Base-by-base conservation (phyloP, 768 basidiomycete genomes). In the Fomitopsis pulvina region DNA sequence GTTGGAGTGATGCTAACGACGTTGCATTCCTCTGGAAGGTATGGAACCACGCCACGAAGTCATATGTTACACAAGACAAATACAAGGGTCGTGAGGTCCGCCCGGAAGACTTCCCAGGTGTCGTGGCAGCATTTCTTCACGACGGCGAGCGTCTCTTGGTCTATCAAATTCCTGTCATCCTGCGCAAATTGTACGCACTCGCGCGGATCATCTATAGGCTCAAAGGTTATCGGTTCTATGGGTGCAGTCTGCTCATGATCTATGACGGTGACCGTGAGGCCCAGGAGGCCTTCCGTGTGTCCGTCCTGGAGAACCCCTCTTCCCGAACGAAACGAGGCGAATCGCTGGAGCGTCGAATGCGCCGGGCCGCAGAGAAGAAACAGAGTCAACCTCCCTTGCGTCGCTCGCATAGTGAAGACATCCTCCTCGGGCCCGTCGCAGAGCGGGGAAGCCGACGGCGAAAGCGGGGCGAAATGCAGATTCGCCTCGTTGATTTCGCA, bases 401-500 rank as follows among this genome's bases (percentile, higher is more conserved):
- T 40, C 83, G 88, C 38, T 79, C 85, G 16, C 80, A 86, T 56
- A 89, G 87, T 59, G 90, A 93, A 64, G 87, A 92, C 61, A 66
- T 90, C 24, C 74, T 89, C 40, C 65, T 78, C 16, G 85, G 85
- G 5, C 79, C 87, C 22, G 72, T 81, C 18, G 76, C 75, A 1
- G 81, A 81, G 64, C 80, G 83, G 38, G 75, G 77, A 12, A 71
- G 68, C 42, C 78, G 79, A n/a, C 79, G 79, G 47, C 80, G 83
- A 51, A 87, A 84, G 63, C 73, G 90, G 21, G 96, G 96, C 27
- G 95, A 96, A 64, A 80, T 98, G 52, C 92, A 90, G 62, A 88
- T 99, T 54, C 91, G 94, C 29, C 83, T 99, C 45, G 96, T 99
- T 48, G 96, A 99, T 68, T 99, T 99, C 69, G 96, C 95, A 11